Percentiles rank a stretch among this genome's conserved stretches.
Conservation (phyloP, 768 basidiomycete genomes). For the Tricholomella constricta region DNA sequence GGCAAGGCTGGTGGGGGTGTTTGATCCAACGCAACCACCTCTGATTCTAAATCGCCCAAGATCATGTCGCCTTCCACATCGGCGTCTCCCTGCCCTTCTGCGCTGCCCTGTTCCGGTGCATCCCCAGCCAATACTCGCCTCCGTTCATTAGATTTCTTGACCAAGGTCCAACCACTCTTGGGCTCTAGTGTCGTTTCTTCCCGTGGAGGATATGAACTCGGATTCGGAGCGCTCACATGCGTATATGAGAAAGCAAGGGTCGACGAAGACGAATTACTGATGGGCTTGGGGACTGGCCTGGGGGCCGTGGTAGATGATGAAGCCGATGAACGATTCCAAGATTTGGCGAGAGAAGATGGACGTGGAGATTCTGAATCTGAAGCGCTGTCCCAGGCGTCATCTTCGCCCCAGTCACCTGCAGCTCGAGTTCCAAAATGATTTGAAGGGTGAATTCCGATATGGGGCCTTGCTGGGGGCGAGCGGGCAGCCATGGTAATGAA, state of each 20-base stretch:
- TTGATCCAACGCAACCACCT: slow-evolving; percentile 33
- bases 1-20: slow-evolving; percentile 26
- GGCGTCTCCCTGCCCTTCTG: slow-evolving; percentile 45
- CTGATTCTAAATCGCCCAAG: slow-evolving; percentile 72
- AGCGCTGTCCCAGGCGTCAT: slow-evolving; percentile 84
- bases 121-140: slow-evolving; percentile 20
- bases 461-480: slow-evolving; percentile 73
- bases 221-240: slow-evolving; percentile 72
- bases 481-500: slow-evolving; percentile 47
- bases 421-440: slow-evolving; percentile 38
- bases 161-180: slow-evolving; percentile 79
- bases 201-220: slow-evolving; percentile 72
- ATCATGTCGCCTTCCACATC: slow-evolving; percentile 79
- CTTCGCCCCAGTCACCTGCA: slow-evolving; percentile 71
- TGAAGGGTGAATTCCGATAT: slow-evolving; percentile 64
- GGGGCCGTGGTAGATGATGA: slow-evolving; percentile 44
- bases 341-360: slow-evolving; percentile 50
- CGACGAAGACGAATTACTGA: slow-evolving; percentile 57
- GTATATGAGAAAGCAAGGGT: slow-evolving; percentile 82
- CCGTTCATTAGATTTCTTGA: slow-evolving; percentile 42
- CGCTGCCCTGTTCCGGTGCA: slow-evolving; percentile 10
- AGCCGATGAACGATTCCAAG: slow-evolving; percentile 42
- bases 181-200: slow-evolving; percentile 40
- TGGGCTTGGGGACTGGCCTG: slow-evolving; percentile 52
- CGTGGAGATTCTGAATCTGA: slow-evolving; percentile 77